Percentiles rank a stretch among this genome's conserved stretches.
Conservation (phyloP, 805 yeast genomes). For the Vanderwaltozyma yarrowii region DNA sequence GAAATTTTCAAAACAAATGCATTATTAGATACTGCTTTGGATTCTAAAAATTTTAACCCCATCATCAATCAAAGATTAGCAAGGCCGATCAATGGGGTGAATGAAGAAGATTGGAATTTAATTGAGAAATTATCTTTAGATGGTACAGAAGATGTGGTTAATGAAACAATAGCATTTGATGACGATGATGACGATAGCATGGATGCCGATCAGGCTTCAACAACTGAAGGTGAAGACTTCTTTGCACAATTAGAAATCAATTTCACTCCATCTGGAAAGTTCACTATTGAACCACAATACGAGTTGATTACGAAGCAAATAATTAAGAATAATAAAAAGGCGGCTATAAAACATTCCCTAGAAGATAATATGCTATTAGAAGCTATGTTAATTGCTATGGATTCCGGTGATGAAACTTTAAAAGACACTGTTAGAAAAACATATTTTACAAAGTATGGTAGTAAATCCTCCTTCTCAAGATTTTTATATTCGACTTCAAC, state of each 20-base stretch:
- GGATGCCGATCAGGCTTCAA: slow-evolving; percentile 8
- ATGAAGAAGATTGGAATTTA: slow-evolving; percentile 58
- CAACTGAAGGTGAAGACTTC: slow-evolving; percentile 29
- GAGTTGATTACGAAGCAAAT: slow-evolving; percentile 40
- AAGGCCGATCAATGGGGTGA: slow-evolving; percentile 30
- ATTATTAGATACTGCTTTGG: slow-evolving; percentile 46
- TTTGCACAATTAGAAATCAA: slow-evolving; percentile 28
- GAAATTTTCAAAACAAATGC: slow-evolving; percentile 28
- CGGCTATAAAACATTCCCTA: slow-evolving; percentile 61
- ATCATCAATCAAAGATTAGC: slow-evolving; percentile 46
- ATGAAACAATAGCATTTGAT: slow-evolving; percentile 32
- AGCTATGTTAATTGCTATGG: slow-evolving; percentile 72
- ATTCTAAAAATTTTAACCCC: slow-evolving; percentile 40
- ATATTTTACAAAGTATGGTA: slow-evolving; percentile 53
- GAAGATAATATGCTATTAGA: slow-evolving; percentile 56
- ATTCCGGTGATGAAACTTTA: slow-evolving; percentile 46
- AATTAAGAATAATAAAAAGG: slow-evolving; percentile 48
- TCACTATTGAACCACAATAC: slow-evolving; percentile 37
- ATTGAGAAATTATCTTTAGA: slow-evolving; percentile 40
- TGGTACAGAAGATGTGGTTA: slow-evolving; percentile 43
- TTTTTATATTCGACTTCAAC: slow-evolving; percentile 56
- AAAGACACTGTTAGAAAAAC: slow-evolving; percentile 60
- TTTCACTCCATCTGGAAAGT: slow-evolving; percentile 42
- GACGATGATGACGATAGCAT: slow-evolving; percentile 20
- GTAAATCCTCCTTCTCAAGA: slow-evolving; percentile 49